phyloP scores from a whole-genome alignment of 169 alveolate species.

The Plasmodium reichenowi region DNA sequence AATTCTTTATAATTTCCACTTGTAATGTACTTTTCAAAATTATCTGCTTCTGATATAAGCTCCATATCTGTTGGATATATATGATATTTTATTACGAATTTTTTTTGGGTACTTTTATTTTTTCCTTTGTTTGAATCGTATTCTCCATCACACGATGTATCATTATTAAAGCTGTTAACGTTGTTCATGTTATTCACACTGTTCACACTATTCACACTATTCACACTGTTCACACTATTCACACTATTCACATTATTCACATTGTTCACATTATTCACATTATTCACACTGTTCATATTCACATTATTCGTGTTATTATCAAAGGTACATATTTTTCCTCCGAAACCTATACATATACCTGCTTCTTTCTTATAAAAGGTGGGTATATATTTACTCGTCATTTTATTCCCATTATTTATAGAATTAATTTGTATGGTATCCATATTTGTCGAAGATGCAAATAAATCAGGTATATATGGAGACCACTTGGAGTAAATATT shows the following conservation, averaged over 20 bases:
- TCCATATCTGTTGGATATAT: constrained; percentile 62
- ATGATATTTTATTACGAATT: constrained; percentile 37
- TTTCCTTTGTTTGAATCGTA: neutral
- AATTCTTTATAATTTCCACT: constrained; percentile 66
- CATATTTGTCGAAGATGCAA: constrained; percentile 80
- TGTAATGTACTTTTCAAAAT: constrained; percentile 50
- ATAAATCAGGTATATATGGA: constrained; percentile 79
- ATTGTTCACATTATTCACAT: no score
- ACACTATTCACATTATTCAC: no score
- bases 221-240: neutral
- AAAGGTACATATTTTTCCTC: constrained; percentile 77
- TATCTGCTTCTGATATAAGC: constrained; percentile 66
- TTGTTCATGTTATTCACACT: no score
- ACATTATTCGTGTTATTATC: constrained; percentile 8
- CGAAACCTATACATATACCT: constrained; percentile 80
- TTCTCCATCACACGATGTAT: neutral
- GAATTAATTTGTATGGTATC: constrained; percentile 80
- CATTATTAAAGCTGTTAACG: constrained; percentile 14
- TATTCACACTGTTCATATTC: neutral
- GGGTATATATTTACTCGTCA: constrained; percentile 80
- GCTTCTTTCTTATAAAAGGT: constrained; percentile 77
- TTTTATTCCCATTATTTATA: constrained; percentile 76
- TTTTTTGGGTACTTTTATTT: neutral
- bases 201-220: neutral
- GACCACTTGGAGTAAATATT: constrained; percentile 79